Base-by-base conservation (phyloP, 192 early-diverging fungal species). In the Podila verticillata region DNA sequence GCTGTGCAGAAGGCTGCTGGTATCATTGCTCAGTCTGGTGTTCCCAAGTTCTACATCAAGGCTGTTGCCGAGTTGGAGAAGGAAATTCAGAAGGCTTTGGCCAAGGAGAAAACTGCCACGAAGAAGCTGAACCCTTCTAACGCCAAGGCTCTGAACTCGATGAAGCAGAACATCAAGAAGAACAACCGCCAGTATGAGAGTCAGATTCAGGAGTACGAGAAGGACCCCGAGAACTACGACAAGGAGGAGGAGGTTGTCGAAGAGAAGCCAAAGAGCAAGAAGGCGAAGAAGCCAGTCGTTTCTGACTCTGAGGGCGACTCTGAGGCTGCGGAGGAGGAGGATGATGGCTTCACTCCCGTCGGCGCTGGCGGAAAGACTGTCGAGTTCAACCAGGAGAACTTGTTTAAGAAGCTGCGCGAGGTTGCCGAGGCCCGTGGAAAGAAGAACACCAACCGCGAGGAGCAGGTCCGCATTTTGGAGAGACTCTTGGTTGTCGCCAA, bases 161-260 rank as follows among this genome's bases (percentile, higher is more conserved):
- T 98, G 89, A 98, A 97, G 89, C 93, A 96, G 82, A 96, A 94
- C 73, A 63, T 97, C 70, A 93, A 93, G 86, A 98, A 99, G 90
- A 85, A 91, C 83, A 90, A 87, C 86, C 96, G 96, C 85, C 65
- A 80, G 54, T 91, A 88, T 63, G 91, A 95, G 68, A 83, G 73
- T 3, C 86, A 91, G 65, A 92, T 99, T 36, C 87, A 89, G 56
- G 87, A 84, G 61, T 98, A 85, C 78, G 81, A 73, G 69, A 87
- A 82, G 84, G 86, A 83, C 13, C 63, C 66, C 22, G 60, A 66
- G 24, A 72, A 75, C 63, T 79, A 74, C 30, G 64, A 44, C 47
- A 48, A 49, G 26, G 61, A 75, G 56, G 73, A 69, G 47, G 66
- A 70, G 56, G 67, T 68, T 2, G 66, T 61, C 17, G 63, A 24